phyloP scores from a whole-genome alignment of 2,329 filamentous ascomycete genomes.

The Penicillium sp. region DNA sequence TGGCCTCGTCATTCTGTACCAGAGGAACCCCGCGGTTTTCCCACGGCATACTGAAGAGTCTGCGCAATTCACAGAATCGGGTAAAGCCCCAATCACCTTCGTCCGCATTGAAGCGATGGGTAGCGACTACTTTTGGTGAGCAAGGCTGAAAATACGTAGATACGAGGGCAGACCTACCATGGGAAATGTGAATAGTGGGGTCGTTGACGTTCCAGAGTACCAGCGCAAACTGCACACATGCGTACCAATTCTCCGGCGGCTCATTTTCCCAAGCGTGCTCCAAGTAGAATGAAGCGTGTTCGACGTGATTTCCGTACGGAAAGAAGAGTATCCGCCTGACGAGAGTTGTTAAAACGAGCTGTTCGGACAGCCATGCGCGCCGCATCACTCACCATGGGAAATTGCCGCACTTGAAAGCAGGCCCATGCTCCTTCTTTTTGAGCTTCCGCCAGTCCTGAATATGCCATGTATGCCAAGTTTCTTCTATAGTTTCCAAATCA shows the following conservation, averaged over 20 bases:
- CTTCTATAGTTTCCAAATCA: conserved; percentile 79
- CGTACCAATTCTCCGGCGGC: conserved; percentile 91
- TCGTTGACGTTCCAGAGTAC: conserved; percentile 95
- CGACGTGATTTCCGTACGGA: conserved; percentile 91
- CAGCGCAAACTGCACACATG: conserved; percentile 92
- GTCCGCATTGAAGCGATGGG: conserved; percentile 93
- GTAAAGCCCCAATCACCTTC: conserved; percentile 99
- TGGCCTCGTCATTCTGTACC: conserved; percentile 54
- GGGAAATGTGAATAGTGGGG: conserved; percentile 76
- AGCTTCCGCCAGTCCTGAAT: conserved; percentile 81
- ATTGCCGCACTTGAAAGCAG: conserved; percentile 82
- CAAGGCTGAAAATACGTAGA: conserved; percentile 7
- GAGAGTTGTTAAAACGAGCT: conserved; percentile 29
- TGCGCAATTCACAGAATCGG: conserved; percentile 86
- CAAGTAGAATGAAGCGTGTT: conserved; percentile 92
- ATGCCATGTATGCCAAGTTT: conserved; percentile 81
- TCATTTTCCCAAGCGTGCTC: conserved; percentile 85
- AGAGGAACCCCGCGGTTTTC: conserved; percentile 67
- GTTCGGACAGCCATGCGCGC: conserved; percentile 1
- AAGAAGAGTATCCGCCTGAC: conserved; percentile 90
- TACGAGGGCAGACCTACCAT: conserved; percentile 58
- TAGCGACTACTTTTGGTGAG: conserved; percentile 62
- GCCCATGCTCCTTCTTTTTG: conserved; percentile 82
- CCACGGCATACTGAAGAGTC: conserved; percentile 80
- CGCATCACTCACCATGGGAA: conserved; percentile 74